A percentile compares a stretch with the other conserved stretches of the same genome.
These are phyloP conservation scores for Barbatosphaeria neglecta DNA, from an alignment of 495 filamentous ascomycete species.

Conservation along the genomic window DNA sequence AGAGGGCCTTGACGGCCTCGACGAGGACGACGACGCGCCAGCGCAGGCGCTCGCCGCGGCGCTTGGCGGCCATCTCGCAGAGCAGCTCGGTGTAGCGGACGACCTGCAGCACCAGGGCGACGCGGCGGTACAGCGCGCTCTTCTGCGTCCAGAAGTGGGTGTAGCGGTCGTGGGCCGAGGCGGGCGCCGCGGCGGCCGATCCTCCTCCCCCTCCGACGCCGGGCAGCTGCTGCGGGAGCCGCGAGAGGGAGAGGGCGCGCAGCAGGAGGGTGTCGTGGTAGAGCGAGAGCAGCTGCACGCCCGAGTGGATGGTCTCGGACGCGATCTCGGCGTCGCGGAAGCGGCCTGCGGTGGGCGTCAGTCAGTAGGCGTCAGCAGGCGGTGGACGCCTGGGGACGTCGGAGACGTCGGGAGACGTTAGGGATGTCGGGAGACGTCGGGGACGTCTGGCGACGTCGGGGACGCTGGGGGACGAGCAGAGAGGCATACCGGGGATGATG, in stretches of 20 bases:
- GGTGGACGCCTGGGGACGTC: conserved; percentile 5
- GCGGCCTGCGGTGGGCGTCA: conserved; percentile 45
- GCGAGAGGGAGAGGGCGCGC: conserved; percentile 41
- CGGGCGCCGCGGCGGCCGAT: conserved; percentile 32
- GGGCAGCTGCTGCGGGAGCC: too few relatives aligned
- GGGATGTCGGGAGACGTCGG: too few relatives aligned
- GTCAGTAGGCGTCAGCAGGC: not conserved
- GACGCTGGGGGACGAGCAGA: conserved; percentile 4
- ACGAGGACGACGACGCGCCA: conserved; percentile 87
- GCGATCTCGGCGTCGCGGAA: conserved; percentile 90
- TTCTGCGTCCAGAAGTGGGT: conserved; percentile 77
- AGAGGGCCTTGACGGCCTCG: conserved; percentile 78
- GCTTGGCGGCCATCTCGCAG: conserved; percentile 76
- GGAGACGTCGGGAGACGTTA: not conserved
- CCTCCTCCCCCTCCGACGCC: too few relatives aligned
- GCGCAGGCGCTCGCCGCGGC: conserved; percentile 65
- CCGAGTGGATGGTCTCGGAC: conserved; percentile 83
- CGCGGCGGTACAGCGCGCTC: conserved; percentile 60
- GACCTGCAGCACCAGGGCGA: conserved; percentile 72
- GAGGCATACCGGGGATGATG: conserved; percentile 71
- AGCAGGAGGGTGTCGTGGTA: conserved; percentile 89
- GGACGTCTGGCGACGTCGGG: not conserved
- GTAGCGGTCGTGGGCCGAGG: conserved; percentile 79
- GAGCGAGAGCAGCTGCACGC: conserved; percentile 78
- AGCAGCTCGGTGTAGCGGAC: conserved; percentile 87